Evolutionary conservation across 768 basidiomycete genomes (phyloP).

Genomic region (Collybia mongolica): DNA sequence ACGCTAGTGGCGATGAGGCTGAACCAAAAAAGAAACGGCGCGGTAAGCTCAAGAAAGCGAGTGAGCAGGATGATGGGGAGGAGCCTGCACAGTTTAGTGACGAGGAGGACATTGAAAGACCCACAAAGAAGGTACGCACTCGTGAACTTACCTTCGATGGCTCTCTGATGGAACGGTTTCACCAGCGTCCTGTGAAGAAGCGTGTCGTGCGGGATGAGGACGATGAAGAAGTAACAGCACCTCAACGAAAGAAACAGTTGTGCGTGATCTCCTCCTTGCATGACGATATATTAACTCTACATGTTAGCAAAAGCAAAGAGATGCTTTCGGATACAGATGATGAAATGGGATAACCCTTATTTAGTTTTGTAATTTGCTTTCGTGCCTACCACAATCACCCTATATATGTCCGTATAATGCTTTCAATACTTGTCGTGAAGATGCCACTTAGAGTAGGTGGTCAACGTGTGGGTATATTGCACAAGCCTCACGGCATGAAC

Average conservation of each 20-base stretch:
- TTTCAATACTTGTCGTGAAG: too few species aligned
- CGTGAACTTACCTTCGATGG: not conserved
- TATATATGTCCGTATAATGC: too few species aligned
- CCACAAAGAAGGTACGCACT: conserved; percentile 61
- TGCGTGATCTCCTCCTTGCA: conserved; percentile 31
- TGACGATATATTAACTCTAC: not conserved
- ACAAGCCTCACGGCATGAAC: not conserved
- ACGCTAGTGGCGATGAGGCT: conserved; percentile 55
- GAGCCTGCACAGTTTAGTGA: conserved; percentile 70
- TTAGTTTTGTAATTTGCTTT: conserved; percentile 2
- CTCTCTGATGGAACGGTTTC: conserved; percentile 16
- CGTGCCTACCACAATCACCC: too few species aligned
- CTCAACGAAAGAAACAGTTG: conserved; percentile 78
- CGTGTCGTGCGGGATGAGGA: conserved; percentile 79
- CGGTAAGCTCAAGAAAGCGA: conserved; percentile 64
- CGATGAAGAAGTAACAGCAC: conserved; percentile 54
- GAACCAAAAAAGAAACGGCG: conserved; percentile 74
- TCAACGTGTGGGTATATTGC: too few species aligned
- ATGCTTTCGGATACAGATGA: conserved; percentile 87
- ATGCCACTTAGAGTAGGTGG: too few species aligned
- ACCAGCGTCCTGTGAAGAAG: conserved; percentile 60
- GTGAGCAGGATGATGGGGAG: conserved; percentile 56
- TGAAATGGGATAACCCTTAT: conserved; percentile 55
- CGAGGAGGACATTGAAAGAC: conserved; percentile 65
- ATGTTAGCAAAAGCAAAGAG: conserved; percentile 81